A percentile compares a stretch with the other conserved stretches of the same genome.
These are phyloP conservation scores for Mycena vitilis DNA, from an alignment of 768 basidiomycete genomes.

Conservation along the genomic window DNA sequence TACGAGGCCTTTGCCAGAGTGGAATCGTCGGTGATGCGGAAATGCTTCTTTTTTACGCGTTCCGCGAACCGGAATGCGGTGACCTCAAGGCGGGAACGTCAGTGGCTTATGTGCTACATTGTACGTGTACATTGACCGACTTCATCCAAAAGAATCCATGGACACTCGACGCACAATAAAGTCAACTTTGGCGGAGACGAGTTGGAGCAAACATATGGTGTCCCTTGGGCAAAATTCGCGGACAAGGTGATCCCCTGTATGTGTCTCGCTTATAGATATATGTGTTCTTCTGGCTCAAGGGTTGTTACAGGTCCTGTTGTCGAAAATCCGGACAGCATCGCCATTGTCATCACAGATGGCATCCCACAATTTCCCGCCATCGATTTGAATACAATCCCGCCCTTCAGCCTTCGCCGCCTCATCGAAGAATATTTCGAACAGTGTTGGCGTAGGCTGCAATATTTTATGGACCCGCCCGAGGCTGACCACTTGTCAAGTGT, in stretches of 20 bases:
- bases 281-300: neutral
- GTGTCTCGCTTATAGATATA: neutral
- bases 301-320: neutral
- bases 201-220: neutral
- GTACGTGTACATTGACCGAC: neutral
- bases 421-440: conserved; percentile 8
- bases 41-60: conserved; percentile 22
- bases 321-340: neutral
- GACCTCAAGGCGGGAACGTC: conserved; percentile 18
- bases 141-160: conserved; percentile 6
- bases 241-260: conserved; percentile 12
- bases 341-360: neutral
- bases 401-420: neutral
- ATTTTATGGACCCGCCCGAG: too few species aligned
- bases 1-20: conserved; percentile 12
- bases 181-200: conserved; percentile 13
- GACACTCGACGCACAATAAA: conserved; percentile 21
- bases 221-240: conserved; percentile 14
- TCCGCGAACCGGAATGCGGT: conserved; percentile 4
- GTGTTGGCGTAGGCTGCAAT: conserved; percentile 11
- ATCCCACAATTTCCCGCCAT: neutral
- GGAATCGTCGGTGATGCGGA: conserved; percentile 18
- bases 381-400: neutral
- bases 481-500: neutral
- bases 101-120: neutral